A percentile compares a stretch with the other conserved stretches of the same genome.
Conservation (phyloP, 805 yeast species). For the Candida sithepensis region DNA sequence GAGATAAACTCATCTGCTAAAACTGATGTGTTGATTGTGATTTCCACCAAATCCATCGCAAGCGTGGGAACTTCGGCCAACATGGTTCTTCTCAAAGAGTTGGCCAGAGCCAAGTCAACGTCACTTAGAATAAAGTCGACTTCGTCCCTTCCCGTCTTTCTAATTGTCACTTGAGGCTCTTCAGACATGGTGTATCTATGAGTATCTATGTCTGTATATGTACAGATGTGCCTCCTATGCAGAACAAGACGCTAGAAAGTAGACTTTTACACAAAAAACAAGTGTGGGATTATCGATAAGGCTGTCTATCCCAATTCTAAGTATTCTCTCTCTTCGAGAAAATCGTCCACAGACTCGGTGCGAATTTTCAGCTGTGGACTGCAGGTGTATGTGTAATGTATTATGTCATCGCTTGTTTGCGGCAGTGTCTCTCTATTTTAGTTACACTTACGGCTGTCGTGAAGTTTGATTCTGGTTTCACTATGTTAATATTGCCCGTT, state of each 20-base stretch:
- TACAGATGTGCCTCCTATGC: neutral
- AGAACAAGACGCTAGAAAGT: conserved; percentile 1
- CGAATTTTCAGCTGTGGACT: neutral
- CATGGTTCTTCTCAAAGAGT: conserved; percentile 88
- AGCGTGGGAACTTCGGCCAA: conserved; percentile 95
- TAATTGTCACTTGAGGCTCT: conserved; percentile 83
- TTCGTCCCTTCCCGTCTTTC: conserved; percentile 78
- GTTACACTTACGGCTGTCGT: too few species aligned
- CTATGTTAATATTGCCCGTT: too few species aligned
- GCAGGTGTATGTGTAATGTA: neutral
- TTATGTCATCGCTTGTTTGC: neutral
- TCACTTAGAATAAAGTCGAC: conserved; percentile 88
- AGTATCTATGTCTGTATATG: neutral
- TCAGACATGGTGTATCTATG: conserved; percentile 19
- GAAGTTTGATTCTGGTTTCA: too few species aligned
- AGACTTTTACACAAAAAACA: neutral
- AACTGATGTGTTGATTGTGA: conserved; percentile 88
- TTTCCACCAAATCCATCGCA: conserved; percentile 94
- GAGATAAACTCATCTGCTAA: conserved; percentile 95
- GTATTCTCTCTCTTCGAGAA: neutral
- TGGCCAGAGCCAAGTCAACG: conserved; percentile 87
- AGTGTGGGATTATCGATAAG: neutral
- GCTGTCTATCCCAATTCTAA: neutral
- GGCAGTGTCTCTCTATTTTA: too few species aligned
- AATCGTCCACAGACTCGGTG: neutral